Conservation (phyloP, 1,284 basidiomycete species). For the Ceratobasidium sp. region DNA sequence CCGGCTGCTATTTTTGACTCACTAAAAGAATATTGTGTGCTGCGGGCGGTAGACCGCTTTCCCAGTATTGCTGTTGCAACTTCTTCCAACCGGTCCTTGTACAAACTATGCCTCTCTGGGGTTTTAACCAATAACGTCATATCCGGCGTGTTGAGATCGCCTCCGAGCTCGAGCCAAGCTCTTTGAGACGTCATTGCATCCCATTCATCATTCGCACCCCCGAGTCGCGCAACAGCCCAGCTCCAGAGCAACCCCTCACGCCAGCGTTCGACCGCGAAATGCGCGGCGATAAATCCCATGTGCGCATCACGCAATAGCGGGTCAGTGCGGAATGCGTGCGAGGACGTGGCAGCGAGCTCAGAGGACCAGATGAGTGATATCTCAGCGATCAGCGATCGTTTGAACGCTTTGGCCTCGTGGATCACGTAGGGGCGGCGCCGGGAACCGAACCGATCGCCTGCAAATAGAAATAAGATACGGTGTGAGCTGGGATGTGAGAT, state of each 20-base stretch:
- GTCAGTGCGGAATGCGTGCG: conserved; percentile 44
- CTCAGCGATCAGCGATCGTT: conserved; percentile 40
- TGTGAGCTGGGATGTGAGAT: background rate
- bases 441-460: conserved; percentile 47
- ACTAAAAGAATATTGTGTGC: conserved; percentile 33
- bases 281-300: conserved; percentile 33
- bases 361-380: conserved; percentile 46
- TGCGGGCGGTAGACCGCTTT: background rate
- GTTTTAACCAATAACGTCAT: background rate
- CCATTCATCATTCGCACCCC: conserved; percentile 54
- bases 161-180: conserved; percentile 30
- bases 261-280: conserved; percentile 47
- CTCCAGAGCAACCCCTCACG: conserved; percentile 60
- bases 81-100: conserved; percentile 5
- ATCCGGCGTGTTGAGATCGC: background rate
- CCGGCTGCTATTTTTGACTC: background rate
- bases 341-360: conserved; percentile 43
- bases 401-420: conserved; percentile 47
- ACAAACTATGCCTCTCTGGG: conserved; percentile 23
- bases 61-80: background rate
- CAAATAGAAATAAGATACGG: background rate
- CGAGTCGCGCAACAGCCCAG: conserved; percentile 56
- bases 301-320: conserved; percentile 23
- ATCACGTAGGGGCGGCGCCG: conserved; percentile 46
- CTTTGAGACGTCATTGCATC: conserved; percentile 41